Base-by-base conservation (phyloP, 208 protist genomes). In the Leishmania major region DNA sequence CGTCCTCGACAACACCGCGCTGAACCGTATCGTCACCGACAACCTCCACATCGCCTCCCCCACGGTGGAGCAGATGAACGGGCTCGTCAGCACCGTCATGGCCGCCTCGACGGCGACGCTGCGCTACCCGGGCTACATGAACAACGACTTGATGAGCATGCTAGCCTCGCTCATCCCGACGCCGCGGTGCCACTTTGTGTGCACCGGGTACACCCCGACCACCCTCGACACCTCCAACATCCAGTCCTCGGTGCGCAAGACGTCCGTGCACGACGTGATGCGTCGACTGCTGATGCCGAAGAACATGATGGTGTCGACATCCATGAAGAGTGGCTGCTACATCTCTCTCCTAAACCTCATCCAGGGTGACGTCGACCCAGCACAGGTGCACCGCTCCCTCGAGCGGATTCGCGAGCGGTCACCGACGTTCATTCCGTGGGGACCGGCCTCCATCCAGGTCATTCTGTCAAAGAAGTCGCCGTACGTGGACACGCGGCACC, bases 211-310 rank as follows among this genome's bases (percentile, higher is more conserved):
- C 89, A 99, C 99, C 8, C 99, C 99, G 28, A 95, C 99, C 5
- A 97, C 98, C 17, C 85, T 99, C 22, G 92, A 98, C 78, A 94
- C 90, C 60, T 92, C 90, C 25, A 94, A 97, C 75, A 95, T 96
- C 53, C 89, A 97, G 80, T 87, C 94, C 37, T 94, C 87, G 0
- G 97, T 99, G 43, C 95, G 98, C 75, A 99, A 99, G 87, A 99
- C 99, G n/a, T 99, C 98, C 3, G 99, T 99, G 47, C 93, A 99
- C 69, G 99, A 99, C 84, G 99, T 99, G 11, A 99, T 99, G 99
- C 96, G 99, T 45, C 92, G 99, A 40, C 91, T 99, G 35, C 92
- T 99, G 31, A 98, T 99, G 93, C 98, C 99, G 40, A 99, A 99
- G 86, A 99, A 99, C 87, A 99, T 99, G 88, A 99, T 99, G 97